These are phyloP conservation scores for Jasminum sambac DNA, from an alignment of 257 asterid species.

Conservation along the genomic window DNA sequence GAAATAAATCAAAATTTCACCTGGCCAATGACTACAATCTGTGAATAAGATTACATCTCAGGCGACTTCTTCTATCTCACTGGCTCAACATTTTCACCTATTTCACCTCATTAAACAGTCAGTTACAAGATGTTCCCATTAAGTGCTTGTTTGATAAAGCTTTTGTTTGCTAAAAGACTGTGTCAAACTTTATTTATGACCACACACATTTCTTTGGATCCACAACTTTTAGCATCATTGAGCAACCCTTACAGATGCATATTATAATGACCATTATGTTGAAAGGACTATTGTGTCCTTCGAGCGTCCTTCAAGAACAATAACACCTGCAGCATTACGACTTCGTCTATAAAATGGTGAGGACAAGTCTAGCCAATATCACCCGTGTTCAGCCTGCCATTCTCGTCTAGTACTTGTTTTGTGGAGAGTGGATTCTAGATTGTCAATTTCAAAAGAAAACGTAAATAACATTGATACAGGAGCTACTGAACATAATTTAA, in stretches of 20 bases:
- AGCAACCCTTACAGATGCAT: neutral
- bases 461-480: neutral
- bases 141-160: neutral
- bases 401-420: conserved; percentile 63
- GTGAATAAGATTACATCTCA: conserved; percentile 83
- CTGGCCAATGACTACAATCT: conserved; percentile 90
- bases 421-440: conserved; percentile 71
- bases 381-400: conserved; percentile 90
- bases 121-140: neutral
- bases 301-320: conserved; percentile 95
- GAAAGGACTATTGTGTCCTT: conserved; percentile 91
- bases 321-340: conserved; percentile 70
- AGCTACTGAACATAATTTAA: neutral
- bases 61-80: conserved; percentile 94
- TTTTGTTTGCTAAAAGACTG: too few species aligned
- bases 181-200: too few species aligned
- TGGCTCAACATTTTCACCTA: conserved; percentile 97
- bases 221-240: too few species aligned
- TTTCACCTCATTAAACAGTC: conserved; percentile 11
- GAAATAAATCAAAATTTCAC: conserved; percentile 35
- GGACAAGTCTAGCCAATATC: conserved; percentile 95
- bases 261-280: conserved; percentile 57
- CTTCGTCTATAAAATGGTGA: conserved; percentile 68
- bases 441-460: conserved; percentile 14
- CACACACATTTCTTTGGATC: too few species aligned